Base-by-base conservation (phyloP, 805 yeast genomes). In the Yarrowia phangngaensis region DNA sequence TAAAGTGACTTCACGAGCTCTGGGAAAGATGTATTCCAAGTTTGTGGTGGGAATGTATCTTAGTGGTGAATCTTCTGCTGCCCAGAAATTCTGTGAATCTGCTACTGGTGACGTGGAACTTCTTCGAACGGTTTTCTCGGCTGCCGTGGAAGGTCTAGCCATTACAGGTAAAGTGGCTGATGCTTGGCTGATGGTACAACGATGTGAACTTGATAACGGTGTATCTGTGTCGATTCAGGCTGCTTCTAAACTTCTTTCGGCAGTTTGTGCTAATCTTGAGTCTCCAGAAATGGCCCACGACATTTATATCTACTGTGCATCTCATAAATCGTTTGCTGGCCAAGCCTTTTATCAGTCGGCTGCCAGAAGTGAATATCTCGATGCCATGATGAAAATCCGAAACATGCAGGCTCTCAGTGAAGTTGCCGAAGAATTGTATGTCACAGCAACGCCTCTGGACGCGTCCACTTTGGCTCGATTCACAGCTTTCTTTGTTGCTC, bases 381-480 rank as follows among this genome's bases (percentile, higher is more conserved):
- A 29, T 13, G 15, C 14, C 8, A 14, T 29, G 29, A 20, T 15
- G 17, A 7, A 29, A 9, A 5, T 12, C 4, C 2, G 2, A 5
- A 9, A 27, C 19, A 8, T 26, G 8, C 32, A 38, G n/a, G 32
- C 32, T 6, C 32, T 38, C 11, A 27, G 45, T 9, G 32, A 38
- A 14, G 45, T 38, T 4, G 45, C 45, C 13, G 45, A 29, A 15
- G 48, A 41, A 17, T 28, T 41, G 8, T 41, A 41, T 9, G 48
- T 41, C 22, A 41, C 48, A 8, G 35, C 28, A 4, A 41, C 35
- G 5, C 22, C 35, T 22, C 35, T 41, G 6, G 48, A 41, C 12
- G 29, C 35, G 7, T 20, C 35, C 8, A 30, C 35, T 8, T 22
- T 41, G 8, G 11, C 28, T n/a, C 20, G 35, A n/a, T 41, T 41